Evolutionary conservation across 2,329 filamentous ascomycete species (phyloP).

Genomic region (Cercospora brassicicola): DNA sequence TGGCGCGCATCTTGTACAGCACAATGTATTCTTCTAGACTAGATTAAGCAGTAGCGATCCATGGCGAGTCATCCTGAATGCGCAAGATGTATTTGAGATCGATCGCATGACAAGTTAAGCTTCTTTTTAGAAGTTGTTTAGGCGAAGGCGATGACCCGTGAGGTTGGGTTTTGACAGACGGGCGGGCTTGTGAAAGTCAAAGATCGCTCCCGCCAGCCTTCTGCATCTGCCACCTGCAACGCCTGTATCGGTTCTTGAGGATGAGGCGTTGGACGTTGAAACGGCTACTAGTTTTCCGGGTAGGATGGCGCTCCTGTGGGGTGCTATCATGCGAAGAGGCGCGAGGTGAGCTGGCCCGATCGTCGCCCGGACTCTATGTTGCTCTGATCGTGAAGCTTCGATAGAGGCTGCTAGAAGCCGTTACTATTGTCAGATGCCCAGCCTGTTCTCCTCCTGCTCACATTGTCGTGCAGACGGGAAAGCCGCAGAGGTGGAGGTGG

Average conservation of each 20-base stretch:
- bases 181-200: conserved; percentile 3
- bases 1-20: not conserved
- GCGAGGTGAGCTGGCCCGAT: not conserved
- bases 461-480: not conserved
- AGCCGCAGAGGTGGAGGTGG: not conserved
- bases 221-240: conserved; percentile 2
- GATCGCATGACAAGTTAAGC: conserved; percentile 13
- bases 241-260: not conserved
- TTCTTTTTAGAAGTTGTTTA: conserved; percentile 19
- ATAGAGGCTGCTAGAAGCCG: not conserved
- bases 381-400: conserved; percentile 8
- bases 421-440: not conserved
- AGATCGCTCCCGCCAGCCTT: conserved; percentile 4
- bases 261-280: not conserved
- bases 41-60: not conserved
- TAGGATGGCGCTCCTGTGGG: not conserved
- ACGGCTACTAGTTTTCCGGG: conserved; percentile 1
- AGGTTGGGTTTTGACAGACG: conserved; percentile 10
- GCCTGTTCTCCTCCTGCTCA: not conserved
- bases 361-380: conserved; percentile 1
- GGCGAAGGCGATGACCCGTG: conserved; percentile 4
- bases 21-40: not conserved
- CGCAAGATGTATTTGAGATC: conserved; percentile 14
- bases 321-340: not conserved
- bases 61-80: not conserved